Evolutionary conservation across 2,329 filamentous ascomycete genomes (phyloP).

Genomic region (Coniochaeta sp.): DNA sequence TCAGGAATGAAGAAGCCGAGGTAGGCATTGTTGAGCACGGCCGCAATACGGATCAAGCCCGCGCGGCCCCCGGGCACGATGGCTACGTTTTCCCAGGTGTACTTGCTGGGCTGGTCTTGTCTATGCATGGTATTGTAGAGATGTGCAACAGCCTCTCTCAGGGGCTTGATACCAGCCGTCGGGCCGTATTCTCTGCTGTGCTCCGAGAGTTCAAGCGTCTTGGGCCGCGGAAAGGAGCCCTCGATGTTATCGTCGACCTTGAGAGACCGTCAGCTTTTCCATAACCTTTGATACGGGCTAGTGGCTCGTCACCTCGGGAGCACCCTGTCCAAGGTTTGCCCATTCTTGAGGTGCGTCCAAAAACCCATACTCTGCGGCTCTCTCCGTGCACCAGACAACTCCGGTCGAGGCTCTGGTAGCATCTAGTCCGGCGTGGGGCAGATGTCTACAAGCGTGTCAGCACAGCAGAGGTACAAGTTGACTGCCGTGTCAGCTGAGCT

Average conservation of each 20-base stretch:
- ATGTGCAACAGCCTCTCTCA: slow-evolving; percentile 81
- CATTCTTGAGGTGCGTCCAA: slow-evolving; percentile 72
- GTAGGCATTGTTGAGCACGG: slow-evolving; percentile 87
- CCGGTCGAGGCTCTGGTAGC: slow-evolving; percentile 83
- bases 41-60: slow-evolving; percentile 88
- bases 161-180: slow-evolving; percentile 85
- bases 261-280: background rate
- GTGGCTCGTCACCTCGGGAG: slow-evolving; percentile 52
- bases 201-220: slow-evolving; percentile 68
- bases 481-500: background rate
- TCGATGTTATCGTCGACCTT: slow-evolving; percentile 82
- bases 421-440: slow-evolving; percentile 85
- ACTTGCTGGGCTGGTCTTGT: slow-evolving; percentile 78
- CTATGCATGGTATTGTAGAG: slow-evolving; percentile 93
- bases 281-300: background rate
- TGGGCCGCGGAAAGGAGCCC: slow-evolving; percentile 79
- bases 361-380: slow-evolving; percentile 83
- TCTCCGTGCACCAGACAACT: slow-evolving; percentile 88
- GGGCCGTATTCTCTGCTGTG: slow-evolving; percentile 85
- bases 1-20: slow-evolving; percentile 91
- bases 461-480: background rate
- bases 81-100: slow-evolving; percentile 96
- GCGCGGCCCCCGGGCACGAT: slow-evolving; percentile 92
- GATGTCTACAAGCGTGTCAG: slow-evolving; percentile 40
- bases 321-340: slow-evolving; percentile 93